Base-by-base conservation (phyloP, 352 stramenopile genomes). In the Thraustochytrium sp. region DNA sequence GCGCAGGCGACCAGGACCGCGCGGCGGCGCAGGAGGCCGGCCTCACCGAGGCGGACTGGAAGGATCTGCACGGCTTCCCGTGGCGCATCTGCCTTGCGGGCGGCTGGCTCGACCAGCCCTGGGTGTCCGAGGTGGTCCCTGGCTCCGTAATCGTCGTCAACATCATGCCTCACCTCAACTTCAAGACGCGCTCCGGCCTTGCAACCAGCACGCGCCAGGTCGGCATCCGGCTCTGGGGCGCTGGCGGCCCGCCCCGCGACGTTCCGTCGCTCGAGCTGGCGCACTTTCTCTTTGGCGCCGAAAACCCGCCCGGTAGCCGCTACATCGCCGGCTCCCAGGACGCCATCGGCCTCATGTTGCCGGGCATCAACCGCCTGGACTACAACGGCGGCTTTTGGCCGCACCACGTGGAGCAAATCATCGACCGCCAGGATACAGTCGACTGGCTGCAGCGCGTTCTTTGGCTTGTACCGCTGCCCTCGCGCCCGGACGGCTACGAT, bases 141-240 rank as follows among this genome's bases (percentile, higher is more conserved):
- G 68, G 68, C 3, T 72, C 68, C 4, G 68, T 80, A 5, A 80
- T 80, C 76, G 68, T 80, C 5, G 68, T 80, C 68, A 80, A 80
- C 31, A 51, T 80, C 13, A 48, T 55, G 48, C 68, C 68, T 11
- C 68, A 80, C 38, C 34, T 48, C 26, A 13, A 34, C 9, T 80
- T 80, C 68, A 80, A 80, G 42, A 68, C 44, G 23, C 29, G 68
- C 11, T 80, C 68, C 18, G 68, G 68, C 8, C 49, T 80, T 11
- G 68, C 68, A 9, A 80, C 68, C 23, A 80, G 68, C 51, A 80
- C 68, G 48, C 68, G 68, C 16, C 68, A 80, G 42, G 68, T 80
- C 9, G 68, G 68, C 31, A 80, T 80, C 26, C 48, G 53, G 1
- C 53, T 80, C 26, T 80, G 68, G 68, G 68, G 68, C n/a, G 8